Base-by-base conservation (phyloP, 371 early-diverging fungal species). In the Mucor racemosus region DNA sequence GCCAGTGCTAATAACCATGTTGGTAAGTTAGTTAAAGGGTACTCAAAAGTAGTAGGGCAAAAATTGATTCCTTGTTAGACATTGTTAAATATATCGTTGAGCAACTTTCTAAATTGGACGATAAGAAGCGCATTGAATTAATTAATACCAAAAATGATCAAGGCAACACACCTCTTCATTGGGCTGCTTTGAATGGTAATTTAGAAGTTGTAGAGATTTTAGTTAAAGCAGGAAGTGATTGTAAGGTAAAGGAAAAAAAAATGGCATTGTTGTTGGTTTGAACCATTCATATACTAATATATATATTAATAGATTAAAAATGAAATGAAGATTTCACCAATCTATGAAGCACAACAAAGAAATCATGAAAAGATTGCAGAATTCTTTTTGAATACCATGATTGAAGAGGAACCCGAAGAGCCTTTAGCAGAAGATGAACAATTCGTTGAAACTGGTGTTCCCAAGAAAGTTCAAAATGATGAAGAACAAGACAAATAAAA, bases 131-230 rank as follows among this genome's bases (percentile, higher is more conserved):
- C 39, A 59, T 72, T 58, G 72, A 78, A 33, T 76, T 78, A 62
- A 69, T 92, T 59, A 85, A 92, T 67, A 69, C 76, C 34, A 81
- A 81, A 64, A 92, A 91, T 69, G 82, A 83, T 10, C 85, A 91
- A 71, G 94, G 92, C 58, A 91, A 90, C 65, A 90, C 94, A 14
- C 86, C 96, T 21, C 81, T 96, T 56, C 96, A 96, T 74, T 94
- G 95, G 95, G 93, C 93, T 48, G 91, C 93, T 7, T 74, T 94
- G 35, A 96, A 94, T 74, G 95, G 95, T 6, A 89, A 92, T 56
- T 65, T 78, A 63, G 85, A 87, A 60, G 82, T 84, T 17, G 93
- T 91, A 9, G 76, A 90, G 69, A 7, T 78, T 36, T 71, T 95
- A 65, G 80, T 91, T 13, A 71, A 75, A 21, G 63, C 62, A 9